Conservation (phyloP, 805 yeast genomes). For the Phaffomyces thermotolerans region DNA sequence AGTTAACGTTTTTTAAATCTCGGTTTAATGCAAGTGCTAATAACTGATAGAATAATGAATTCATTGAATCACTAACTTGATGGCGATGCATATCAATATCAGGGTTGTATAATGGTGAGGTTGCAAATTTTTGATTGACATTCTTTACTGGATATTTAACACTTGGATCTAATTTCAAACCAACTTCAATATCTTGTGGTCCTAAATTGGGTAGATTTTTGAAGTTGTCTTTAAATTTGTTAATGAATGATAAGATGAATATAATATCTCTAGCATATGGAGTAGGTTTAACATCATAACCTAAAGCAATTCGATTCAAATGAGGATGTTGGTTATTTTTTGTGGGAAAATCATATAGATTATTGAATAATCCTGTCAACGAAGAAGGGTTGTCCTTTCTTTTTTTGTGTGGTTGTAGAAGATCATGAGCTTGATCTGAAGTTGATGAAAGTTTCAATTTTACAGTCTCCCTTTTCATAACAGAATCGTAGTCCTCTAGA, state of each 20-base stretch:
- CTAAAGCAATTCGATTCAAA: slow-evolving; percentile 17
- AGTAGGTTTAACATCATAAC: slow-evolving; percentile 19
- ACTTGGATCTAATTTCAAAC: slow-evolving; percentile 13
- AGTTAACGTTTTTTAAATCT: slow-evolving; percentile 7
- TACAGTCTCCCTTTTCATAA: background rate
- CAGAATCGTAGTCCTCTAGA: background rate
- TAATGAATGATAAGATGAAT: slow-evolving; percentile 14
- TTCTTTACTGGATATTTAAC: slow-evolving; percentile 10
- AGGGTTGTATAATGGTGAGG: background rate
- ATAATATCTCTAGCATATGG: slow-evolving; percentile 21
- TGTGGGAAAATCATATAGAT: slow-evolving; percentile 10
- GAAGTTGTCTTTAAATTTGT: slow-evolving; percentile 17
- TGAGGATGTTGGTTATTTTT: background rate
- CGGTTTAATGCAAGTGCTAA: slow-evolving; percentile 15
- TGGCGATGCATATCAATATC: background rate
- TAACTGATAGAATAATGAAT: slow-evolving; percentile 11
- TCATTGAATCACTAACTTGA: slow-evolving; percentile 13
- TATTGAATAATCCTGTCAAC: slow-evolving; percentile 13
- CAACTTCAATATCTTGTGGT: slow-evolving; percentile 23
- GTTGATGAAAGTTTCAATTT: background rate
- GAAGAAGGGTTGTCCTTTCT: slow-evolving; percentile 22
- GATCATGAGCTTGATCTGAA: too few relatives aligned
- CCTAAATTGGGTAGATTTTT: slow-evolving; percentile 15
- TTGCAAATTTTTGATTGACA: slow-evolving; percentile 8
- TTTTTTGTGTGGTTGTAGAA: slow-evolving; percentile 2